phyloP scores from a whole-genome alignment of 192 early-diverging fungal genomes.

The Backusella psychrophila region DNA sequence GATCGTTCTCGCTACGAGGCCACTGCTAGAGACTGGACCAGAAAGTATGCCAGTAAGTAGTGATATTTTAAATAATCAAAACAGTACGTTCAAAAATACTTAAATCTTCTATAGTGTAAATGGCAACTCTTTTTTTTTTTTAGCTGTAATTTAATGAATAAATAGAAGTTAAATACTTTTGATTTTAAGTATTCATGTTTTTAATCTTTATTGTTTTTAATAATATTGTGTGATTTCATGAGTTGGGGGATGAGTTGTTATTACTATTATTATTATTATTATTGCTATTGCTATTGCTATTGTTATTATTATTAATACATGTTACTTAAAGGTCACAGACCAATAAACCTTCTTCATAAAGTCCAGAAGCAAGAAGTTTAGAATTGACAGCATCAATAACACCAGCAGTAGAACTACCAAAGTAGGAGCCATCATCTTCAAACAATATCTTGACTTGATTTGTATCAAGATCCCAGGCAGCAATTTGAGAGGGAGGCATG shows the following conservation, averaged over 20 bases:
- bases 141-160: neutral
- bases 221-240: neutral
- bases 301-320: neutral
- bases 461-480: conserved; percentile 16
- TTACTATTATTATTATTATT: neutral
- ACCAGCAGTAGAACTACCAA: conserved; percentile 16
- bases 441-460: conserved; percentile 1
- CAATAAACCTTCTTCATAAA: conserved; percentile 20
- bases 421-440: conserved; percentile 18
- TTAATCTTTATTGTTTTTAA: neutral
- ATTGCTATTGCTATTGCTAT: neutral
- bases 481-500: conserved; percentile 14
- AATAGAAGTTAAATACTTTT: conserved; percentile 6
- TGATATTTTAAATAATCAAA: neutral
- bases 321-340: conserved; percentile 4
- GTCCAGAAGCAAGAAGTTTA: conserved; percentile 16
- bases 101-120: neutral
- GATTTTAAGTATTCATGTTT: neutral
- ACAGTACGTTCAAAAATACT: neutral
- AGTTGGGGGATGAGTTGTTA: neutral
- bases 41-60: conserved; percentile 71
- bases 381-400: conserved; percentile 5
- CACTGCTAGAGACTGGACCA: conserved; percentile 92
- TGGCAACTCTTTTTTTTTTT: neutral
- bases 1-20: conserved; percentile 83